Base-by-base conservation (phyloP, 305 asterid species). In the Fraxinus nigra region DNA sequence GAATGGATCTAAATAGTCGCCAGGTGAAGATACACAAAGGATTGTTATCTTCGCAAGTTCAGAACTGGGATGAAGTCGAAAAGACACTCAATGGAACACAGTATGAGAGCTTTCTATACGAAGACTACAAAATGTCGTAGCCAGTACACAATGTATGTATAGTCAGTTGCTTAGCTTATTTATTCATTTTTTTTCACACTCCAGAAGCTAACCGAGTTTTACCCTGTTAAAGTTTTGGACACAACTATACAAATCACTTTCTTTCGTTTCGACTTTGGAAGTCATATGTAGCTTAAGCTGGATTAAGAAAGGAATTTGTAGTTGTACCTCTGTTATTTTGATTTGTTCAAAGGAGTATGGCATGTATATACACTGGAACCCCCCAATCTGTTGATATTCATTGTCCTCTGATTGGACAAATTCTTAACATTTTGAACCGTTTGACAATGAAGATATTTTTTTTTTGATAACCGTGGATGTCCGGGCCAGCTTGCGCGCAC, bases 1-100 rank as follows among this genome's bases (percentile, higher is more conserved):
- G 14, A 67, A 90, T 75, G 87, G 88, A 92, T 40, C 87, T 96
- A 37, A 79, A 75, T 0, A 94, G 98, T 85, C 92, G 95, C 11
- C 99, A 96, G 81, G 95, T 96, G 81, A 96, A 94, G 90, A 96
- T 96, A 90, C 98, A 96, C 81, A 90, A 84, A 86, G 97, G 98
- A 20, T 37, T 97, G 30, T 80, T 94, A 77, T 88, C 97, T 56
- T 89, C 93, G 0, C 98, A 92, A 80, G 91, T 94, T 2, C 93
- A 91, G 54, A 96, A 94, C 72, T 96, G 98, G 98, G 90, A 85
- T 9, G 99, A 92, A 22, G 88, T 94, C 16, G 89, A 85, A 72
- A 94, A 88, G 83, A 84, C 91, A 5, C 90, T 96, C 63, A 88
- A 87, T 86, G 98, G 97, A 85, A 93, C 98, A 11, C 90, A 80